Evolutionary conservation across 805 yeast species (phyloP), one percentile per base, ranked within the genome.

Genomic region (Kluyveromyces siamensis): DNA sequence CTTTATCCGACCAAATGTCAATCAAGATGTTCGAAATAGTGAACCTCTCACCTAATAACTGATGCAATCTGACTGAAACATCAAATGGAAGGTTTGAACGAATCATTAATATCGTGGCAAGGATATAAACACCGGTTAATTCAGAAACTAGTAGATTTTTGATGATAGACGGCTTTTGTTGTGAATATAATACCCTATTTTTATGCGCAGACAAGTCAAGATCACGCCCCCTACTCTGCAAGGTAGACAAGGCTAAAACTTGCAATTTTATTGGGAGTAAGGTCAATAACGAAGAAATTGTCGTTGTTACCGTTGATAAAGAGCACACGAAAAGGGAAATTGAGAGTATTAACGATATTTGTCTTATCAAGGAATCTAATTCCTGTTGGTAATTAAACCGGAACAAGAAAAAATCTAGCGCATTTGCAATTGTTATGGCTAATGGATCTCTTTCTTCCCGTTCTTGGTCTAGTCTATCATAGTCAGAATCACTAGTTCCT

Each of bases 271-370:
- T 51, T 2, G 75, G 75, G 8, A 71, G 46, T 38, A 71, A 56
- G 13, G 67, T 64, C 37, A 69, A 59, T 14, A 83, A 63, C 35
- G 83, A 81, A 40, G 77, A 73, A 50, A 83, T 74, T 0, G 90
- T 82, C 39, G 74, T 66, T 44, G 74, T 62, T 1, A 84, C 89
- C 48, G 82, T 82, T 25, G 84, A 80, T 55, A 84, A 73, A 1
- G 87, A 80, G 50, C 84, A 74, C 0, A 77, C 57, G 55, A 84
- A 83, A 46, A 84, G 68, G 14, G 75, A 72, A 10, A 83, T 79
- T 1, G 87, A 79, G 14, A 83, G 58, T 2, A 79, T 52, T 50
- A 83, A 72, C 41, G 73, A 70, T 14, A 71, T 55, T 46, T 68
- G 72, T 46, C 62, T 71, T 6, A 67, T 57, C 2, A 69, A 52